Evolutionary conservation across 345 rosid genomes (phyloP).

Genomic region (Euphorbia peplus): DNA sequence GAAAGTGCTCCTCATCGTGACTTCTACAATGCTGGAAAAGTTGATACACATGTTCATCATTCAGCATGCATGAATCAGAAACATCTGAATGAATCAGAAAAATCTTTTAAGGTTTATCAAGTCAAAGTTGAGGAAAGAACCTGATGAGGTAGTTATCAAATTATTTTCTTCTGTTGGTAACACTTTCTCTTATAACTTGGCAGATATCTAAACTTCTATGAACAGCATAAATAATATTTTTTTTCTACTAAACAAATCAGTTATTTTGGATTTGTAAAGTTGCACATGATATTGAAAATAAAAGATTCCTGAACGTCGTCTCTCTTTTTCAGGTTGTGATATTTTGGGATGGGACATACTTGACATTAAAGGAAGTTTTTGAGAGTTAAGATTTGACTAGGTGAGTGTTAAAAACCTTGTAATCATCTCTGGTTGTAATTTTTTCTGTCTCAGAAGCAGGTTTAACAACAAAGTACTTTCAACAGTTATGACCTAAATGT

Average conservation of each 20-base stretch:
- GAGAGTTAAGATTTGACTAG: constrained; percentile 93
- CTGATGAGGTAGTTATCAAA: constrained; percentile 85
- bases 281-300: not conserved
- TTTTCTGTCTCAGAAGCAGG: not conserved
- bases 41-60: constrained; percentile 98
- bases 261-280: not conserved
- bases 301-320: not conserved
- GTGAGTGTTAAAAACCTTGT: constrained; percentile 32
- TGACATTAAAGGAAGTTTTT: constrained; percentile 94
- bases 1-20: constrained; percentile 99
- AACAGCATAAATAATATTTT: not conserved
- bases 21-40: constrained; percentile 96
- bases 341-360: constrained; percentile 95
- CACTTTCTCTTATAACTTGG: not conserved
- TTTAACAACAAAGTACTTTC: constrained; percentile 11
- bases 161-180: not conserved
- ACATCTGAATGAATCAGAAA: constrained; percentile 99
- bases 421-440: not conserved
- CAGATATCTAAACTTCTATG: not conserved
- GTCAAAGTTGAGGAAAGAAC: constrained; percentile 95
- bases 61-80: too few species aligned
- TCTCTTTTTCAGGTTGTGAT: constrained; percentile 75
- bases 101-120: constrained; percentile 96
- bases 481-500: constrained; percentile 90
- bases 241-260: not conserved